Evolutionary conservation across 2,329 filamentous ascomycete genomes (phyloP).

Genomic region (Calonectria fujianensis): DNA sequence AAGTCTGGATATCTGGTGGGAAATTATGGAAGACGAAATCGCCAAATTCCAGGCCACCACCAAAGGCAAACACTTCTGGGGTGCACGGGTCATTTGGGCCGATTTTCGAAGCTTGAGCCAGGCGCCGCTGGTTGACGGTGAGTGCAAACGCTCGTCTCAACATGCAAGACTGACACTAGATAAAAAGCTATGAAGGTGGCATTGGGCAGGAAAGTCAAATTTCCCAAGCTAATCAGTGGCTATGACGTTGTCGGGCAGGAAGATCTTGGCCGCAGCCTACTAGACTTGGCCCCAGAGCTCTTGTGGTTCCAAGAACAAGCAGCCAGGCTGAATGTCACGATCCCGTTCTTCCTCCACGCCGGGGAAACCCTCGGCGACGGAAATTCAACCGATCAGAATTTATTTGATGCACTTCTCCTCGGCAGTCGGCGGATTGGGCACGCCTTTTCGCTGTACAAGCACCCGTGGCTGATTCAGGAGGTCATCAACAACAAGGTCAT

Average conservation of each 20-base stretch:
- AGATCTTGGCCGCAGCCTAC: constrained; percentile 3
- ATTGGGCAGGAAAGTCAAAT: constrained; percentile 17
- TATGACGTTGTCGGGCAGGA: constrained; percentile 26
- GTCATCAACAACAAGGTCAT: constrained; percentile 80
- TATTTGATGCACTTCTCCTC: constrained; percentile 81
- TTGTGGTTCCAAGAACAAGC: constrained; percentile 24
- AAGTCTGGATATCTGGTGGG: constrained; percentile 23
- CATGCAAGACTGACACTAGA: neutral
- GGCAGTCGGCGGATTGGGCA: constrained; percentile 80
- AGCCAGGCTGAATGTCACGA: neutral
- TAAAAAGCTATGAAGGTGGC: constrained; percentile 24
- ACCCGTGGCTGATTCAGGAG: constrained; percentile 80
- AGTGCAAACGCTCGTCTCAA: neutral
- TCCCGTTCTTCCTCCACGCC: constrained; percentile 84
- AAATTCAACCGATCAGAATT: constrained; percentile 76
- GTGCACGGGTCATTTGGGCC: constrained; percentile 18
- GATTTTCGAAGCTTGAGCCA: neutral
- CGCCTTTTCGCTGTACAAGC: constrained; percentile 80
- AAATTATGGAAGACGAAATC: constrained; percentile 22
- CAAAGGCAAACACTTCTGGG: constrained; percentile 27
- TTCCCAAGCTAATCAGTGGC: constrained; percentile 16
- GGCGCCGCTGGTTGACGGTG: neutral
- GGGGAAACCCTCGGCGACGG: constrained; percentile 80
- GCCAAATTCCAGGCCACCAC: constrained; percentile 9
- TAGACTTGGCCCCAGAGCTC: constrained; percentile 20